Evolutionary conservation across 75 land plant genomes (phyloP).

Genomic region (Cunninghamia lanceolata): DNA sequence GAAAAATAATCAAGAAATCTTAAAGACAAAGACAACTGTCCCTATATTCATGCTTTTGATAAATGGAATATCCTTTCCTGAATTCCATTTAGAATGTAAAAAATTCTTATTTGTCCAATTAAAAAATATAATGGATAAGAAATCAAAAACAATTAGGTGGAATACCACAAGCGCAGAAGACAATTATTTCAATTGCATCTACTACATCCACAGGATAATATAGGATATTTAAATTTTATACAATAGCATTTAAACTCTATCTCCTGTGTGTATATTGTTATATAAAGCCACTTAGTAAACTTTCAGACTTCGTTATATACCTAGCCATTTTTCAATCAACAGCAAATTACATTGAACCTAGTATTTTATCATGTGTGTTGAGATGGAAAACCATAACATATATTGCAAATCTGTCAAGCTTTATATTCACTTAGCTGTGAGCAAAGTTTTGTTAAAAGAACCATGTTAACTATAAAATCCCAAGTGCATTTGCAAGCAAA

Average conservation of each 20-base stretch:
- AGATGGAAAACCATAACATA: neutral
- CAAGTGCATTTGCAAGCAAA: neutral
- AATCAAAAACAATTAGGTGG: neutral
- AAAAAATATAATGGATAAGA: no score
- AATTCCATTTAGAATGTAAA: neutral
- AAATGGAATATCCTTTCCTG: neutral
- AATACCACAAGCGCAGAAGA: neutral
- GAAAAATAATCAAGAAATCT: neutral
- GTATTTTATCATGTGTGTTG: neutral
- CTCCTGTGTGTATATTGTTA: neutral
- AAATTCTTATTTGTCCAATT: neutral
- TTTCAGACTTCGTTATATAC: neutral
- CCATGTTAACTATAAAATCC: neutral
- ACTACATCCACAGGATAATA: neutral
- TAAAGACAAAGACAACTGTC: slow-evolving; percentile 1
- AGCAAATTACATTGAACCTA: neutral
- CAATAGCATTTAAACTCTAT: neutral
- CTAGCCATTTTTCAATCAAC: neutral
- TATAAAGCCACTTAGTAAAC: neutral
- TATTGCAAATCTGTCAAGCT: neutral
- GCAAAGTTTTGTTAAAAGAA: neutral
- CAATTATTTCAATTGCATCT: neutral
- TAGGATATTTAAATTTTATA: neutral
- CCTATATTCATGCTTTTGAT: neutral
- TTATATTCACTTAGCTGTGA: neutral